A percentile compares a stretch with the other conserved stretches of the same genome.
Conservation (phyloP, 768 basidiomycete species). For the Xerocomellus chrysenteron region DNA sequence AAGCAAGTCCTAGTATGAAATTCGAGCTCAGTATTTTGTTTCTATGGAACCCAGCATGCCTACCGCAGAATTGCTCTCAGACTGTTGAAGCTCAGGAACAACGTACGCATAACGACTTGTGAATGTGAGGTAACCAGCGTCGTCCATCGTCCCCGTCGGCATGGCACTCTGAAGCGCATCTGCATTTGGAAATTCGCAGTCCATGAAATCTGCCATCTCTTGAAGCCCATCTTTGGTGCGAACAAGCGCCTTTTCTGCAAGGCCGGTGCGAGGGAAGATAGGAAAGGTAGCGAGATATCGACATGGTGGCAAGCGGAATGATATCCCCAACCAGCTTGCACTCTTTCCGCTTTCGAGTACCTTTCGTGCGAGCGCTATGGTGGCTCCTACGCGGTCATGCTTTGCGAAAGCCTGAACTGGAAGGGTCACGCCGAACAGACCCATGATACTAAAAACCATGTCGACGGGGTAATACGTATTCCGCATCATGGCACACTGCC, state of each 20-base stretch:
- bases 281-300: conserved; percentile 2
- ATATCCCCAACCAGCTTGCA: background rate
- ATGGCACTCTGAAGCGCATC: background rate
- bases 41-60: no score
- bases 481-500: conserved; percentile 2
- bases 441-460: conserved; percentile 2
- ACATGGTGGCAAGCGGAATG: background rate
- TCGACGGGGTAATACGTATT: background rate
- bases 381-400: background rate
- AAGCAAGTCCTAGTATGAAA: background rate
- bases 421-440: background rate
- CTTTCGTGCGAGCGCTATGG: background rate
- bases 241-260: conserved; percentile 1
- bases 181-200: conserved; percentile 1
- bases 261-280: background rate
- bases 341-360: background rate
- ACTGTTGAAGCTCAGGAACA: background rate
- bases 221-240: background rate
- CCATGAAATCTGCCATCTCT: background rate
- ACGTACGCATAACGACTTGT: background rate
- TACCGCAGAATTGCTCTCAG: background rate
- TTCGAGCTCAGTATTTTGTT: background rate
- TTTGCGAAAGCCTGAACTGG: background rate
- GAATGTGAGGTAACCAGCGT: background rate
- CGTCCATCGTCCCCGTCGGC: conserved; percentile 1